phyloP scores from a whole-genome alignment of 768 basidiomycete species.

The Psilocybe azurescens region DNA sequence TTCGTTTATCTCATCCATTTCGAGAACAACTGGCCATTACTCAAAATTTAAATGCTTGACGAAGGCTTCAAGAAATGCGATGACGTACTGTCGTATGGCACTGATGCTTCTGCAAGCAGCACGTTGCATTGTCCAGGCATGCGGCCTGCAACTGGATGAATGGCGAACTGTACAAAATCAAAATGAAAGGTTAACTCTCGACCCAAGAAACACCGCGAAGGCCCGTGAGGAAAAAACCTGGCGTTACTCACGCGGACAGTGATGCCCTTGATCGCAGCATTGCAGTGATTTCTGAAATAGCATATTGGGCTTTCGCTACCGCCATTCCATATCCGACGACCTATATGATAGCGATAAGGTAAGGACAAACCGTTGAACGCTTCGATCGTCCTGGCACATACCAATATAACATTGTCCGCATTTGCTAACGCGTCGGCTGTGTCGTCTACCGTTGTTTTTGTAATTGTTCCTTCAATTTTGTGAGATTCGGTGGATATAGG shows the following conservation, averaged over 20 bases:
- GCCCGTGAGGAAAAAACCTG: no score
- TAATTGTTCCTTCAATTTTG: slow-evolving; percentile 85
- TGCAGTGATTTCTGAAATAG: slow-evolving; percentile 75
- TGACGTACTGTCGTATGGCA: slow-evolving; percentile 83
- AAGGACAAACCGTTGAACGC: neutral
- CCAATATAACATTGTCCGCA: slow-evolving; percentile 85
- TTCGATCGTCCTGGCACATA: slow-evolving; percentile 28
- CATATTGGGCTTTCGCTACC: slow-evolving; percentile 89
- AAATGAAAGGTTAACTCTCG: neutral
- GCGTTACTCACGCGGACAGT: slow-evolving; percentile 61
- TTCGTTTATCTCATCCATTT: slow-evolving; percentile 96
- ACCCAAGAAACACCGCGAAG: no score
- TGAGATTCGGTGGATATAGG: slow-evolving; percentile 58
- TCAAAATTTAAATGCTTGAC: slow-evolving; percentile 13
- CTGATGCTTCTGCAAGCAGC: slow-evolving; percentile 87
- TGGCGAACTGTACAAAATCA: slow-evolving; percentile 59
- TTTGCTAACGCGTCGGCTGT: slow-evolving; percentile 79
- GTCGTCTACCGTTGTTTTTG: slow-evolving; percentile 80
- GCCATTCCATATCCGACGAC: slow-evolving; percentile 93
- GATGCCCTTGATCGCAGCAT: slow-evolving; percentile 72
- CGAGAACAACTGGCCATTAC: slow-evolving; percentile 80
- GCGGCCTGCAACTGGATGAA: slow-evolving; percentile 90
- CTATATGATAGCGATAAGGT: slow-evolving; percentile 33
- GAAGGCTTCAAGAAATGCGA: neutral
- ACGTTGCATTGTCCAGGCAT: slow-evolving; percentile 96